Base-by-base conservation (phyloP, 202 grass and related monocot species). In the Saccharum hybrid region DNA sequence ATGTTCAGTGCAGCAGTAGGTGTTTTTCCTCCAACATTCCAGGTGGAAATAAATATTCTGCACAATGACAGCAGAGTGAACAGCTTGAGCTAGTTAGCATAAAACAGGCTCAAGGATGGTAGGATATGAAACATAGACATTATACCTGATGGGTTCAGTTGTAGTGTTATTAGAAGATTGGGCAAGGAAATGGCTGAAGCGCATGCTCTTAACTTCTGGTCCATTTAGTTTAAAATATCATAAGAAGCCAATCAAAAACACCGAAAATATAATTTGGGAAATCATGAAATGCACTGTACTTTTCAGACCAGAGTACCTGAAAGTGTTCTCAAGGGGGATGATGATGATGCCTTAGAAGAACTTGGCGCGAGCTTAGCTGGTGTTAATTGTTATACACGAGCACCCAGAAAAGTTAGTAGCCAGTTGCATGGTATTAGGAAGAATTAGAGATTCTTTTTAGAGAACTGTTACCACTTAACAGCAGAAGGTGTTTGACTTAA, bases 11-110 rank as follows among this genome's bases (percentile, higher is more conserved):
- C 93, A 88, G 87, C 71, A 81, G 87, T 87, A 65, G 96, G 96
- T 59, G 89, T 46, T 89, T 96, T 98, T 74, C 96, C 96, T 89
- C 89, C 96, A 79, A 96, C 96, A 46, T 98, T 98, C 96, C 96
- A 98, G 75, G 96, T 98, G 37, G 96, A 85, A 8, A 98, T 93
- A 78, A 98, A 94, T 87, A 98, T 81, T 85, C 96, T 98, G 83
- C 69, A 74, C 10, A 86, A 68, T 12, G 18, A 36, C 80, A 75
- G 48, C 22, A 68, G 48, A 37, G 39, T 59, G 43, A 60, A 84
- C 9, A 82, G 49, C 61, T 63, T 51, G 16, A 63, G 38, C 23
- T 36, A 19, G 4, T 67, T 73, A 19, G 48, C 63, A 75, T 68
- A 26, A n/a, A n/a, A n/a, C n/a, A n/a, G n/a, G n/a, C n/a, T n/a